Base-by-base conservation (phyloP, 495 filamentous ascomycete species). In the Bryoglossum gracile region DNA sequence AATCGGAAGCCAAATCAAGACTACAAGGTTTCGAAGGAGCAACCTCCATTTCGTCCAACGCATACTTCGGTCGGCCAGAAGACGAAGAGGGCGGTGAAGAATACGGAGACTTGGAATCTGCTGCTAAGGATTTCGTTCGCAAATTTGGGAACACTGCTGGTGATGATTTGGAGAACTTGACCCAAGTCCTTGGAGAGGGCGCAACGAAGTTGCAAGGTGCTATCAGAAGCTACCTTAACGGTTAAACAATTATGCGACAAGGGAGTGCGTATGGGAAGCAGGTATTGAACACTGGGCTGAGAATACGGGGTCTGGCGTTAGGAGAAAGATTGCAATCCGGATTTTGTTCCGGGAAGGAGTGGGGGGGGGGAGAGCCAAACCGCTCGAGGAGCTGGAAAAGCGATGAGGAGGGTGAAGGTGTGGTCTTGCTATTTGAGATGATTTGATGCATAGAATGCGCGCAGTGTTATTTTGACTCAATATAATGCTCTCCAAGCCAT, bases 111-210 rank as follows among this genome's bases (percentile, higher is more conserved):
- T 66, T 98, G 47, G 92, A 98, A 66, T 72, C 66, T n/a, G 88
- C 88, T 0, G 92, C 92, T 18, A 92, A 86, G 71, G 94, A 98
- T 65, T 91, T 97, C 66, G 80, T 96, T 17, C 77, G 94, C 41
- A 86, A 85, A 56, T 97, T 97, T 60, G 92, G 92, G 3, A 84
- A 95, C 52, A 97, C 91, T 2, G 90, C 91, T 28, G 88, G 86
- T 34, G 92, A 97, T 62, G 92, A 98, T 65, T 62, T 98, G 30
- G 94, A 97, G 64, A 94, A 94, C 62, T 62, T 96, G 52, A 83
- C 83, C 3, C 75, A 80, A 52, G 72, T 86, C 40, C 62, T 95
- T 10, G 92, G 92, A 3, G 89, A 95, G 59, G 92, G 87, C 17
- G 89, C 88, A 14, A 75, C 71, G 30, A 82, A 80, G 65, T 67